Conservation (phyloP, 1,284 basidiomycete genomes). For the Macrocystidia cucumis region DNA sequence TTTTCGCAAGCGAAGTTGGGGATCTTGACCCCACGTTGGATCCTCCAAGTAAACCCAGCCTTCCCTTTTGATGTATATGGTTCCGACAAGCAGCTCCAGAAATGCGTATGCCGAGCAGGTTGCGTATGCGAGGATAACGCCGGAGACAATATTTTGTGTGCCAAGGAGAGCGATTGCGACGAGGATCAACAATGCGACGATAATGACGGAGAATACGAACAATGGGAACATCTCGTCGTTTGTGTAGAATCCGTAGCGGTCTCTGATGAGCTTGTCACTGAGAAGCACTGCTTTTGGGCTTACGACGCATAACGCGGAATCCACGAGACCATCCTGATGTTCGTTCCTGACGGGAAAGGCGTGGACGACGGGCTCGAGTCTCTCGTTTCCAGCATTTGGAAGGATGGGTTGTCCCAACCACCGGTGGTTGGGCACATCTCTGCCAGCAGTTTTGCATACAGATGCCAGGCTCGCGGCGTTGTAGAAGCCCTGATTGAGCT, state of each 20-base stretch:
- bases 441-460: no score
- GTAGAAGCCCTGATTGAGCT: slow-evolving; percentile 20
- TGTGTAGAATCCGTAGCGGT: slow-evolving; percentile 10
- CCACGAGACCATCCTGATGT: background rate
- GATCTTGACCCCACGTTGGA: slow-evolving; percentile 4
- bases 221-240: slow-evolving; percentile 8
- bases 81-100: slow-evolving; percentile 8
- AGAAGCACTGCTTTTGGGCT: slow-evolving; percentile 7
- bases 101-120: slow-evolving; percentile 1
- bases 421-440: no score
- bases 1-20: slow-evolving; percentile 1
- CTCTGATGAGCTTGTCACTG: slow-evolving; percentile 6
- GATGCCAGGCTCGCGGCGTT: slow-evolving; percentile 16
- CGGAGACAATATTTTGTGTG: background rate
- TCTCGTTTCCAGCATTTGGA: slow-evolving; percentile 14
- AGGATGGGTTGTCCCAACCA: slow-evolving; percentile 16
- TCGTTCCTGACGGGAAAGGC: slow-evolving; percentile 12
- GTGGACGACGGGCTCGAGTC: slow-evolving; percentile 15
- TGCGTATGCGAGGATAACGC: no score
- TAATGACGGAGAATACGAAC: no score
- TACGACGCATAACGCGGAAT: slow-evolving; percentile 8
- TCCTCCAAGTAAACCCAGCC: slow-evolving; percentile 12
- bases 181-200: background rate
- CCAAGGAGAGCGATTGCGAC: background rate
- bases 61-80: slow-evolving; percentile 9